These are phyloP conservation scores for Phyllosticta citriasiana DNA, from an alignment of 2,329 filamentous ascomycete genomes.

Conservation along the genomic window DNA sequence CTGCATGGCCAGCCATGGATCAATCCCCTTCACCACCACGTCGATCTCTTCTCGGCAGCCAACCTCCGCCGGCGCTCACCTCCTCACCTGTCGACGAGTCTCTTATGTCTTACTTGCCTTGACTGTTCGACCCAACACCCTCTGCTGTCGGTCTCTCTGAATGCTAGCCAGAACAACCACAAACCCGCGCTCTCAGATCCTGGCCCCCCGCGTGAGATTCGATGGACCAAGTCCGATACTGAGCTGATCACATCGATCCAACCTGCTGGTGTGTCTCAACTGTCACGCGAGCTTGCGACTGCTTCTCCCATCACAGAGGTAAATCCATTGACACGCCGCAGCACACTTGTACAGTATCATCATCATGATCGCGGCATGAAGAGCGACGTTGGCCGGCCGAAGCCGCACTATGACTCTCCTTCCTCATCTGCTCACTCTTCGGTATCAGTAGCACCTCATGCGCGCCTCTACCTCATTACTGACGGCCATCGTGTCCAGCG, in stretches of 20 bases:
- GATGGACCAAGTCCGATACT: not conserved
- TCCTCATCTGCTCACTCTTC: not conserved
- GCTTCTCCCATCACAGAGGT: not conserved
- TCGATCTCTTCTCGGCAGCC: not conserved
- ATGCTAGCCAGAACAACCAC: not conserved
- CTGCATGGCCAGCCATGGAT: not conserved
- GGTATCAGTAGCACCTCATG: not conserved
- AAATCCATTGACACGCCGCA: not conserved
- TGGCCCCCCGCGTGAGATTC: not conserved
- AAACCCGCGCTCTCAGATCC: not conserved
- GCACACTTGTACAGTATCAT: not conserved
- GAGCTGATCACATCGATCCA: not conserved
- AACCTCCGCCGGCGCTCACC: not conserved
- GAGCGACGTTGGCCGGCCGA: not conserved
- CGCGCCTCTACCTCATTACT: not conserved
- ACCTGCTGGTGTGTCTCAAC: not conserved
- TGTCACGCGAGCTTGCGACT: not conserved
- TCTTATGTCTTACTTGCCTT: not conserved
- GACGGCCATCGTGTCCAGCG: not conserved
- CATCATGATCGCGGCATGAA: not conserved
- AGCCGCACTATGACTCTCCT: not conserved
- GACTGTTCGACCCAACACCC: not conserved
- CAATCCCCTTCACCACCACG: not conserved
- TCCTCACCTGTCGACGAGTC: not conserved
- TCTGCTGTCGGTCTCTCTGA: not conserved